Conservation (phyloP, 805 yeast genomes). For the Candida germanica region DNA sequence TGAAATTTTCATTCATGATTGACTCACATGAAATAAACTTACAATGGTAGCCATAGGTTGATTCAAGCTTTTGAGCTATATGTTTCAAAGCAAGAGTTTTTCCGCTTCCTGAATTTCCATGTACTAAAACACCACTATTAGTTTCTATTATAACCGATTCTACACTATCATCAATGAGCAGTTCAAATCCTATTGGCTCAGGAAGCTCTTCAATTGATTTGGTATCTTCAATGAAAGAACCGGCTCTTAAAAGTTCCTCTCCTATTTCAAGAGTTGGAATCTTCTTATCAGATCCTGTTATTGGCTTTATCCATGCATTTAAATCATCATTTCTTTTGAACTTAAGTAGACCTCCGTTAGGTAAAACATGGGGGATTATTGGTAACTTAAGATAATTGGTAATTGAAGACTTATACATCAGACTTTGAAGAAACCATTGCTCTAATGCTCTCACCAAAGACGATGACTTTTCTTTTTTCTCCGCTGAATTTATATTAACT, state of each 20-base stretch:
- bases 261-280: slow-evolving; percentile 46
- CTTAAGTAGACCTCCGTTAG: slow-evolving; percentile 59
- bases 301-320: slow-evolving; percentile 40
- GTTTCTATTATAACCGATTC: slow-evolving; percentile 41
- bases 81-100: slow-evolving; percentile 56
- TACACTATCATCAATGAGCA: slow-evolving; percentile 35
- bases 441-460: slow-evolving; percentile 19
- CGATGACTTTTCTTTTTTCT: slow-evolving; percentile 26
- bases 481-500: slow-evolving; percentile 25
- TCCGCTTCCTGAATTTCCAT: slow-evolving; percentile 82
- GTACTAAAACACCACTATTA: slow-evolving; percentile 55
- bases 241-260: slow-evolving; percentile 44
- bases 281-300: slow-evolving; percentile 23
- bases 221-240: slow-evolving; percentile 32
- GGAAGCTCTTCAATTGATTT: slow-evolving; percentile 6
- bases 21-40: slow-evolving; percentile 52
- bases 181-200: slow-evolving; percentile 57
- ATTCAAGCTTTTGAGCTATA: slow-evolving; percentile 34
- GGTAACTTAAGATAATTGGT: slow-evolving; percentile 57
- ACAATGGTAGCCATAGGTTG: slow-evolving; percentile 42
- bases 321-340: slow-evolving; percentile 45
- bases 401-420: slow-evolving; percentile 32
- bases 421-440: slow-evolving; percentile 13
- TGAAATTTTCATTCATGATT: slow-evolving; percentile 52
- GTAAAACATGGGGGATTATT: slow-evolving; percentile 40